Evolutionary conservation across 169 alveolate species (phyloP), one percentile per base, ranked within the genome.

Genomic region (Plasmodium yoelii): DNA sequence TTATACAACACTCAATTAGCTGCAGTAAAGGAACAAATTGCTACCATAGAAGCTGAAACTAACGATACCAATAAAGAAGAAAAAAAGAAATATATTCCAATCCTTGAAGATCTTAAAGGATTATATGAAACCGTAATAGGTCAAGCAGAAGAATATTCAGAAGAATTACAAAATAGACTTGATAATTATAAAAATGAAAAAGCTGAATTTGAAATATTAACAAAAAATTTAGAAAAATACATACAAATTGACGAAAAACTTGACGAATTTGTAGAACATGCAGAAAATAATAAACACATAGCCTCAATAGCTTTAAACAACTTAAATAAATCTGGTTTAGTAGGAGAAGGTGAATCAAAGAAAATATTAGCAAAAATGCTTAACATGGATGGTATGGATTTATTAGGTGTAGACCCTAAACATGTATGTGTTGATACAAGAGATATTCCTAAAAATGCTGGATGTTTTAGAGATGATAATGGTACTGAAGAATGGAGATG

Each of bases 401-500:
- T 77, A 26, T 44, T 63, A 0, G 18, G 10, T 24, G 9, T 57
- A 7, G 1, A 13, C 15, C 18, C 77, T 6, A 39, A 63, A 0
- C 90, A 82, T 28, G 18, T 5, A 47, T 82, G 90, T 67, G 5
- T 56, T 28, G 44, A 68, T 5, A 82, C 72, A 28, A 1, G 0
- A 28, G 46, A 44, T 24, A 34, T 34, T 34, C 90, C 90, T 5
- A 73, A 53, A 1, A 68, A 68, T 82, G 70, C 86, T 12, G 86
- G 73, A 56, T 82, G 90, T 42, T 67, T 34, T 26, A 82, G 86
- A 53, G 42, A 56, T 71, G 28, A n/a, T 49, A 34, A 68, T 34
- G 90, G 73, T 42, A 6, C 5, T 10, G 90, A 82, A 56, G 82
- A 53, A 68, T 82, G 90, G 63, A 82, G 56, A 82, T 82, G 90